A percentile compares a stretch with the other conserved stretches of the same genome.
These are phyloP conservation scores for Prunus dulcis DNA, from an alignment of 306 rosid species.

Conservation along the genomic window DNA sequence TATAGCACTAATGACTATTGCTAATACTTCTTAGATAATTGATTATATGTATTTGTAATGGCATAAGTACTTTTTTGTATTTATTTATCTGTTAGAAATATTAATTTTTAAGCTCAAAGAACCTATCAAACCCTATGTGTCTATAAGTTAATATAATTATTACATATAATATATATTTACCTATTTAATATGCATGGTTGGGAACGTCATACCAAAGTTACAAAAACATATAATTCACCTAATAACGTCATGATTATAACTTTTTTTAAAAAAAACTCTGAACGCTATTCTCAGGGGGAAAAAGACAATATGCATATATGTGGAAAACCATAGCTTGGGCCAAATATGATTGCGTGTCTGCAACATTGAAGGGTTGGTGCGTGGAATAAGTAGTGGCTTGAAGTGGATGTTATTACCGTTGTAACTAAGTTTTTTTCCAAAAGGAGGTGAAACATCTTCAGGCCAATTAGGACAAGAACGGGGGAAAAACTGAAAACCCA, in stretches of 20 bases:
- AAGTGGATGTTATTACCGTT: neutral
- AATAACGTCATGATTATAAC: neutral
- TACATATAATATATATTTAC: neutral
- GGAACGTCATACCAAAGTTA: neutral
- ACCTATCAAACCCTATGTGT: neutral
- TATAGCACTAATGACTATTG: neutral
- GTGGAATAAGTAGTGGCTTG: constrained; percentile 10
- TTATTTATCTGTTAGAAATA: neutral
- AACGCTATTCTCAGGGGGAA: neutral
- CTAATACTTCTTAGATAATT: neutral
- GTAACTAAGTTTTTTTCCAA: neutral
- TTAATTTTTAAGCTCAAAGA: neutral
- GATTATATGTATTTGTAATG: too few species aligned
- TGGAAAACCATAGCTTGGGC: neutral
- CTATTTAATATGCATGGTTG: neutral
- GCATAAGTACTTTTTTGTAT: neutral
- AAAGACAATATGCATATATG: neutral
- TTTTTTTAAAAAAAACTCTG: too few species aligned
- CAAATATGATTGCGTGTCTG: constrained; percentile 23
- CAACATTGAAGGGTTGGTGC: constrained; percentile 8
- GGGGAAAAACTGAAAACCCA: neutral
- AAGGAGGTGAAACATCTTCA: constrained; percentile 43
- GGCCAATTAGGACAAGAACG: neutral
- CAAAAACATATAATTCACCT: neutral
- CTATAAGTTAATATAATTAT: neutral